Evolutionary conservation across 2,329 filamentous ascomycete species (phyloP).

Genomic region (Penicillium sp.): DNA sequence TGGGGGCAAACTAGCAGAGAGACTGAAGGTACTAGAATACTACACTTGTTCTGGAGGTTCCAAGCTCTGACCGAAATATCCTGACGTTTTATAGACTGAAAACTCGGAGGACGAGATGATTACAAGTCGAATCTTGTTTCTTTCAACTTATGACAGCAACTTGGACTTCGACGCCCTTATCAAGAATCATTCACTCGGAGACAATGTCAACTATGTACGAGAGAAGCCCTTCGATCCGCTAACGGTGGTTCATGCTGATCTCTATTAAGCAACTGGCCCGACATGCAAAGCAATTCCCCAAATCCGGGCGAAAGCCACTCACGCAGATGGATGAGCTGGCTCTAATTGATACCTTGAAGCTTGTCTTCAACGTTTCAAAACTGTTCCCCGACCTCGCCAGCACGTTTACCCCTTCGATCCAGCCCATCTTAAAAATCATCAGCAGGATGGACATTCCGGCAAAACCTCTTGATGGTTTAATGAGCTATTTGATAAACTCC

Average conservation of each 20-base stretch:
- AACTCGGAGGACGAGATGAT: slow-evolving; percentile 82
- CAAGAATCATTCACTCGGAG: slow-evolving; percentile 59
- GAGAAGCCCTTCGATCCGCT: background rate
- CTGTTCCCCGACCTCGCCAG: slow-evolving; percentile 58
- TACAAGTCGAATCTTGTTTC: slow-evolving; percentile 68
- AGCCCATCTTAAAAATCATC: slow-evolving; percentile 65
- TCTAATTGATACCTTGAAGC: slow-evolving; percentile 73
- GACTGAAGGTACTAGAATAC: slow-evolving; percentile 50
- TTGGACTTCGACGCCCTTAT: slow-evolving; percentile 61
- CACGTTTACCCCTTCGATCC: slow-evolving; percentile 62
- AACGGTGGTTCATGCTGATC: slow-evolving; percentile 13
- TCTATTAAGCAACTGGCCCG: slow-evolving; percentile 55
- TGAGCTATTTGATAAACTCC: slow-evolving; percentile 69
- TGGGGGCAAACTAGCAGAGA: slow-evolving; percentile 61
- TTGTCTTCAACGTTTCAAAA: slow-evolving; percentile 83
- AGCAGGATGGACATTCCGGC: slow-evolving; percentile 52
- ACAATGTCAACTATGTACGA: slow-evolving; percentile 55
- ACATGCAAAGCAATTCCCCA: slow-evolving; percentile 57
- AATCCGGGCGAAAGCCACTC: slow-evolving; percentile 30
- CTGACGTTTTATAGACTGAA: slow-evolving; percentile 48
- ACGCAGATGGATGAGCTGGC: slow-evolving; percentile 65
- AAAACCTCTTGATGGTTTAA: slow-evolving; percentile 66
- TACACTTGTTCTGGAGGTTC: background rate
- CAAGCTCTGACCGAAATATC: background rate
- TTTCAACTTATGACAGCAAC: slow-evolving; percentile 71